Base-by-base conservation (phyloP, 2,329 filamentous ascomycete genomes). In the Onygenales sp. region DNA sequence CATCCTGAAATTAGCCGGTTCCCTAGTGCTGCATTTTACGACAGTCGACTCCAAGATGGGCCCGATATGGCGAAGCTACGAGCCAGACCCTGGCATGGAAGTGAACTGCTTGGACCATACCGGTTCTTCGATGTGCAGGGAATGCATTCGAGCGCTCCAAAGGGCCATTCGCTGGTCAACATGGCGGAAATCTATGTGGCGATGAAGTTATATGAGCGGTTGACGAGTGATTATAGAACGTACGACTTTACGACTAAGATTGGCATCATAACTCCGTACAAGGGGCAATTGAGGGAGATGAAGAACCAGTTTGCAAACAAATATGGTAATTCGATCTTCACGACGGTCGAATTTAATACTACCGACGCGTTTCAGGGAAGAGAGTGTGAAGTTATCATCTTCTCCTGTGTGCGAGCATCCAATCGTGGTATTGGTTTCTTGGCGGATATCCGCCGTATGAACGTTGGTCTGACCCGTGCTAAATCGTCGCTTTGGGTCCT, bases 371-470 rank as follows among this genome's bases (percentile, higher is more conserved):
- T 96, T 69, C 90, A 98, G 69, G 93, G 93, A 58, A 84, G 94
- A 60, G 93, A 98, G 71, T 93, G 90, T 64, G 93, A 98, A 66
- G 86, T 98, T 58, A 97, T 98, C 69, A 97, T 98, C 59, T 98
- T 98, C 75, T 97, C 93, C 42, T 98, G 94, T 69, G 93, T 98
- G 57, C 85, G 93, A 73, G 92, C 93, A 21, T 92, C 87, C 33
- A 82, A 88, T n/a, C 87, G 86, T 7, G 90, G 92, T 63, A 95
- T 98, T 65, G 93, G 93, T 78, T 98, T 98, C 82, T 86, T 98
- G 80, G 87, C 89, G 52, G 93, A 98, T 68, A 95, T 98, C 65
- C 84, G 93, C 55, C 92, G 93, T 78, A 97, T 98, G 94, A 98
- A 98, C 70, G 93, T 98, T 64, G 93, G 93, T 74, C 78, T 98